Evolutionary conservation across 805 yeast genomes (phyloP), one percentile per base, ranked within the genome.

Genomic region (Candida maris): DNA sequence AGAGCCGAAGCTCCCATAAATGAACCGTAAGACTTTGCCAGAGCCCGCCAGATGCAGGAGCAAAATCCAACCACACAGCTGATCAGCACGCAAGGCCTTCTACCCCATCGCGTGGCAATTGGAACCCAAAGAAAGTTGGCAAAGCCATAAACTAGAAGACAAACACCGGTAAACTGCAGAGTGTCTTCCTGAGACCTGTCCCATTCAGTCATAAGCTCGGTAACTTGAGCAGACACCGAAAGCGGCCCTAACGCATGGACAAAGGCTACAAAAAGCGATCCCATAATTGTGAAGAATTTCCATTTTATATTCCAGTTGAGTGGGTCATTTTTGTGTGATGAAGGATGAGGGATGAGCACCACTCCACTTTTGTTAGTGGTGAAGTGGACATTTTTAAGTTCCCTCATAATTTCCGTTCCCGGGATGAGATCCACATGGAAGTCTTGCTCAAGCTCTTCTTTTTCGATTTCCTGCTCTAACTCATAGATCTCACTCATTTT

Each of bases 121-220:
- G 46, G 46, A 20, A 42, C 46, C 46, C 46, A 42, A 12, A 42
- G 38, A 17, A 42, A 42, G 27, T 42, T 42, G 6, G 46, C 38
- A 26, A 39, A 42, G 2, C 46, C 46, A 32, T 39, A 42, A 10
- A 42, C 46, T 14, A 42, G 31, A 10, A 42, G 34, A 33, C 46
- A 42, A 27, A 39, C 34, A 18, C 46, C 43, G 9, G 46, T 42
- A 23, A 42, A 42, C 10, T 42, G 41, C 6, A 42, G 26, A 3
- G 42, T 38, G 35, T 42, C 41, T 22, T 27, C 38, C 14, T 27
- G 31, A 4, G 39, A 35, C n/a, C 42, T 35, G 26, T 41, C 20
- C 45, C 45, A 41, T 25, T 38, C 45, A 4, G n/a, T 29, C 45
- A 41, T 41, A 20, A 41, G 30, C 19, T 41, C 37, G 3, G 34